phyloP scores from a whole-genome alignment of 805 yeast species.

The Barnettozyma vustinii region DNA sequence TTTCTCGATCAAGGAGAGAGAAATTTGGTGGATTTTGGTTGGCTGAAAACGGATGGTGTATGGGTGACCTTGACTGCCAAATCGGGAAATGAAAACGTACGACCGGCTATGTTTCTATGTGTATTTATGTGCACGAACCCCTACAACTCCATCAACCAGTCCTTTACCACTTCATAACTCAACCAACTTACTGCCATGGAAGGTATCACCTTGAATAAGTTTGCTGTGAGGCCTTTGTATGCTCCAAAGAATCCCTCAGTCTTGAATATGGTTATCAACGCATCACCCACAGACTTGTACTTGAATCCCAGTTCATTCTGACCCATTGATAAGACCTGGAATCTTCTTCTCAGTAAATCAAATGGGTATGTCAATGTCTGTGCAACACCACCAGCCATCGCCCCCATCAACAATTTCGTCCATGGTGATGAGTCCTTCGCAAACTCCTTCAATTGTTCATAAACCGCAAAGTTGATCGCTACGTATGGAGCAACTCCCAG shows the following conservation, averaged over 20 bases:
- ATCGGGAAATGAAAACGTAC: not conserved
- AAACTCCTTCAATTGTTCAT: conserved; percentile 70
- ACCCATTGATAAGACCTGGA: conserved; percentile 85
- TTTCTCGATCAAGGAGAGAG: not conserved
- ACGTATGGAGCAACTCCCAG: conserved; percentile 96
- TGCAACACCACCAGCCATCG: conserved; percentile 81
- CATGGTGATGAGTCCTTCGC: conserved; percentile 38
- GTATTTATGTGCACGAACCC: not conserved
- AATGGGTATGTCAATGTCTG: conserved; percentile 90
- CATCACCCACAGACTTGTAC: conserved; percentile 72
- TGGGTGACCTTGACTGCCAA: conserved; percentile 6
- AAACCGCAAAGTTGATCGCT: conserved; percentile 85
- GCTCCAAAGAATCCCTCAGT: conserved; percentile 72
- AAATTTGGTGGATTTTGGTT: conserved; percentile 12
- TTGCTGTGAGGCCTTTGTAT: conserved; percentile 72
- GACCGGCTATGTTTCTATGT: not conserved
- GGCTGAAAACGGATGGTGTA: conserved; percentile 5
- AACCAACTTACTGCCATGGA: conserved; percentile 96
- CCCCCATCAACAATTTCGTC: conserved; percentile 72
- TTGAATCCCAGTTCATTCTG: conserved; percentile 71
- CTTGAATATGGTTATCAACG: conserved; percentile 60
- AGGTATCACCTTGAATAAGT: conserved; percentile 85
- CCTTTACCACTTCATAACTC: conserved; percentile 69
- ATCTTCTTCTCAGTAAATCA: conserved; percentile 81
- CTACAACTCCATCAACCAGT: conserved; percentile 23